A percentile compares a stretch with the other conserved stretches of the same genome.
Conservation (phyloP, 139 green algal genomes). For the Auxenochlorella pyrenoidosa region DNA sequence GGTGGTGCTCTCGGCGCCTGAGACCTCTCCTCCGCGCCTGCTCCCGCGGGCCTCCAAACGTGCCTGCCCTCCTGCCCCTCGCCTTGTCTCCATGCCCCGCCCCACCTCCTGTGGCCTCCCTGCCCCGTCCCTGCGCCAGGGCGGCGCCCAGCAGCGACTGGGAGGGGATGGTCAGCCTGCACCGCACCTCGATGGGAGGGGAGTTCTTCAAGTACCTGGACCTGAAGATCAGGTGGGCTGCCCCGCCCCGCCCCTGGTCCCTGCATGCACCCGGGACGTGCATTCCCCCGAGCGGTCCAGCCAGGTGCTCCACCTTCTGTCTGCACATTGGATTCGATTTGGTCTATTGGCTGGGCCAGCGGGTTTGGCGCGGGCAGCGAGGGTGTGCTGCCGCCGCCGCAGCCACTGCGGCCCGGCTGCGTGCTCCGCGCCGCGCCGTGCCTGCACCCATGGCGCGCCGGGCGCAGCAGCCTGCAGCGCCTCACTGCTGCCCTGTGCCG, state of each 20-base stretch:
- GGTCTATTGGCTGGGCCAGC: too few species aligned
- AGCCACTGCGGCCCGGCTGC: too few species aligned
- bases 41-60: too few species aligned
- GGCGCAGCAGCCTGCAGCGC: not conserved
- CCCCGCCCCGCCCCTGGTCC: too few species aligned
- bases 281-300: too few species aligned
- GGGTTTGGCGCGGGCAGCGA: not conserved
- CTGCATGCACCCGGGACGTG: too few species aligned
- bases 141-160: constrained; percentile 43
- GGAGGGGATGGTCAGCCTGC: constrained; percentile 60
- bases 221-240: constrained; percentile 25
- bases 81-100: not conserved
- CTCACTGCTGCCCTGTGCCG: not conserved
- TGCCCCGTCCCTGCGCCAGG: not conserved
- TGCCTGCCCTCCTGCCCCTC: not conserved
- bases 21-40: too few species aligned
- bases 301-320: too few species aligned
- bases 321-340: too few species aligned
- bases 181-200: constrained; percentile 40
- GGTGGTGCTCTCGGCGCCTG: too few species aligned
- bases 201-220: constrained; percentile 74
- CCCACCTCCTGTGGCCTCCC: too few species aligned
- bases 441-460: not conserved
- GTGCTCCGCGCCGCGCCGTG: too few species aligned
- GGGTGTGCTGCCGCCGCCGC: not conserved